Percentiles rank a stretch among this genome's conserved stretches.
Evolutionary conservation across 164 flowering plant species (phyloP).

Genomic region (Echeveria elegans): DNA sequence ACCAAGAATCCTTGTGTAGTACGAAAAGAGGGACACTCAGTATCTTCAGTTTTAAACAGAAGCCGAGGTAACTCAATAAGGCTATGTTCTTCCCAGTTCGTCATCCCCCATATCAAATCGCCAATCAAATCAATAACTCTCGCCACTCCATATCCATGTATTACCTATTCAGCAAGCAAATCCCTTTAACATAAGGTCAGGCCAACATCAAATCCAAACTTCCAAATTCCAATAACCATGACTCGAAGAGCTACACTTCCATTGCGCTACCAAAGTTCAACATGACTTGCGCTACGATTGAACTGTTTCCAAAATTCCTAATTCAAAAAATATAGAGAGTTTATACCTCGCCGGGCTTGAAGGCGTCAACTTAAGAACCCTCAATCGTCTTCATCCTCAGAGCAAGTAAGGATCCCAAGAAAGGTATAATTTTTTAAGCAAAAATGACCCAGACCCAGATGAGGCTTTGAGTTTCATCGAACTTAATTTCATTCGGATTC

Average conservation of each 20-base stretch:
- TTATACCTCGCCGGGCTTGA: slow-evolving; percentile 3
- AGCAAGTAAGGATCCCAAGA: slow-evolving; percentile 5
- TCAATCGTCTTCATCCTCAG: background rate
- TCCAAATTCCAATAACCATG: background rate
- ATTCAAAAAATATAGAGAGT: background rate
- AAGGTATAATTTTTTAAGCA: slow-evolving; percentile 6
- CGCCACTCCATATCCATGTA: slow-evolving; percentile 4
- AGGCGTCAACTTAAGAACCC: background rate
- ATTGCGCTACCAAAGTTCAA: too few relatives aligned
- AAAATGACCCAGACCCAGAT: background rate
- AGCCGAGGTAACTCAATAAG: background rate
- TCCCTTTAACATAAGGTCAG: background rate
- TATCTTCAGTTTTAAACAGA: background rate
- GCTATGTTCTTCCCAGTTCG: slow-evolving; percentile 6
- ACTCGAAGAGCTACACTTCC: too few relatives aligned
- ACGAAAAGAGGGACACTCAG: background rate
- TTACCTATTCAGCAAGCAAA: background rate
- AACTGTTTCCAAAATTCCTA: background rate
- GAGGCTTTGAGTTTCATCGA: background rate
- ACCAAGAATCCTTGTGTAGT: slow-evolving; percentile 7
- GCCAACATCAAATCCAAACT: slow-evolving; percentile 3
- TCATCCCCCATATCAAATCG: slow-evolving; percentile 6
- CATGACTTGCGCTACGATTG: too few relatives aligned
- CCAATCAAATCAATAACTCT: slow-evolving; percentile 8
- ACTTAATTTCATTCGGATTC: background rate